phyloP scores from a whole-genome alignment of 352 stramenopile species.

The Phytophthora nicotianae region DNA sequence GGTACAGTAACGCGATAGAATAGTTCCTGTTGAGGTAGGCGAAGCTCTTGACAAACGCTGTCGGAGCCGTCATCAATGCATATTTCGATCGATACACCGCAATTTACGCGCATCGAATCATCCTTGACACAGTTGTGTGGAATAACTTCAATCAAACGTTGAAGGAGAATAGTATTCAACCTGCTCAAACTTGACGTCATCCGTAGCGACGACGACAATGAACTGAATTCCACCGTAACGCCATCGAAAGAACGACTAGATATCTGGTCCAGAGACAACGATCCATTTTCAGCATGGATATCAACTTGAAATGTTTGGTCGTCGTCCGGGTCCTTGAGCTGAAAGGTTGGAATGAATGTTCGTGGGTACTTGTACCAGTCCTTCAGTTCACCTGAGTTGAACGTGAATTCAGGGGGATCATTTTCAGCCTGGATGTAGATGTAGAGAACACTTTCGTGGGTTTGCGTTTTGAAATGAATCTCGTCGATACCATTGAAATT shows the following conservation, averaged over 20 bases:
- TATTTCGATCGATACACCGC: constrained; percentile 20
- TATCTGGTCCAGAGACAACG: constrained; percentile 22
- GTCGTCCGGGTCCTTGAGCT: constrained; percentile 39
- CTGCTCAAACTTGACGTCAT: constrained; percentile 31
- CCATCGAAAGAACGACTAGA: constrained; percentile 36
- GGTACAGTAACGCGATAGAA: constrained; percentile 20
- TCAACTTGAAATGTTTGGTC: constrained; percentile 42
- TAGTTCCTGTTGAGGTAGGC: constrained; percentile 20
- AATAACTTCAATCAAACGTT: constrained; percentile 34
- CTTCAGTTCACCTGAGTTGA: constrained; percentile 16
- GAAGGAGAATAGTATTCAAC: constrained; percentile 38
- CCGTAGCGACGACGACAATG: constrained; percentile 10
- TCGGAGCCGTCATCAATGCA: constrained; percentile 36
- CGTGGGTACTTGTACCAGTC: constrained; percentile 34
- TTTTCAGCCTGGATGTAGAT: constrained; percentile 44
- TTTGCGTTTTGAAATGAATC: constrained; percentile 16
- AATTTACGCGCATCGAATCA: constrained; percentile 1
- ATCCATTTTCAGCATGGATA: constrained; percentile 33
- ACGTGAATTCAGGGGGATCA: constrained; percentile 33
- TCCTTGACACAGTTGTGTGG: constrained; percentile 4
- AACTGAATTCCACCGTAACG: constrained; percentile 22
- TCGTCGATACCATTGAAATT: constrained; percentile 39
- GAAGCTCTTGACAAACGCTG: constrained; percentile 28
- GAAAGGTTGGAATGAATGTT: constrained; percentile 41
- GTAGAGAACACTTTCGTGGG: constrained; percentile 28